Conservation (phyloP, 352 stramenopile genomes). For the Paralagenidium karlingii region DNA sequence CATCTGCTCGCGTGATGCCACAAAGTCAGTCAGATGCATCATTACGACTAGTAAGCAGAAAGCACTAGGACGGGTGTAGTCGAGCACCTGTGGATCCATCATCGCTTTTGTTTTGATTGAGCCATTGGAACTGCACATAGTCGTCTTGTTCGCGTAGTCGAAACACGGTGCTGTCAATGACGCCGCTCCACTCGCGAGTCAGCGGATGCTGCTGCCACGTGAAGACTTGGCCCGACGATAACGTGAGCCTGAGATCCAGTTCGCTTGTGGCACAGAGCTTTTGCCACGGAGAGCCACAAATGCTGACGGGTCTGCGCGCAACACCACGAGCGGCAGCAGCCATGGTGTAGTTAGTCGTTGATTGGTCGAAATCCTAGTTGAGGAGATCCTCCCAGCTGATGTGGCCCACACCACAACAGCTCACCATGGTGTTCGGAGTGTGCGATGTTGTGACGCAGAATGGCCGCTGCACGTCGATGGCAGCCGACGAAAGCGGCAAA, state of each 20-base stretch:
- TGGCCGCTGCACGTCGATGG: constrained; percentile 44
- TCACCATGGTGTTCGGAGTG: constrained; percentile 34
- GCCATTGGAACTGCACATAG: constrained; percentile 8
- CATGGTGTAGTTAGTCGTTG: neutral
- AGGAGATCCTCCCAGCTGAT: neutral
- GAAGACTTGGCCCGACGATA: constrained; percentile 41
- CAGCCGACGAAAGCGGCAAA: constrained; percentile 20
- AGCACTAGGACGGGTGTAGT: too few species aligned
- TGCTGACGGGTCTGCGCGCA: neutral
- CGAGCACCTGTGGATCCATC: neutral
- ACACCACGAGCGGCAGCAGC: neutral
- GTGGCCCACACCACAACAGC: neutral
- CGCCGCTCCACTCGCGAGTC: constrained; percentile 6
- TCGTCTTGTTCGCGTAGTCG: constrained; percentile 8
- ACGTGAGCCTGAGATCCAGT: constrained; percentile 11
- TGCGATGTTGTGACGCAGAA: constrained; percentile 48
- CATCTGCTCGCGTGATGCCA: too few species aligned
- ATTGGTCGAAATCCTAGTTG: neutral
- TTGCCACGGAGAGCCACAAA: neutral
- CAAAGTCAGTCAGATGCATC: too few species aligned
- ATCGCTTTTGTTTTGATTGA: constrained; percentile 7
- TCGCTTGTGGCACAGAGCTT: neutral
- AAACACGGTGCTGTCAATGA: constrained; percentile 9
- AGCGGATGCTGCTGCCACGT: constrained; percentile 14
- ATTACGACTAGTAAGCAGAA: too few species aligned